These are phyloP conservation scores for Ettlia oleoabundans DNA, from an alignment of 139 green algal genomes.

Conservation along the genomic window DNA sequence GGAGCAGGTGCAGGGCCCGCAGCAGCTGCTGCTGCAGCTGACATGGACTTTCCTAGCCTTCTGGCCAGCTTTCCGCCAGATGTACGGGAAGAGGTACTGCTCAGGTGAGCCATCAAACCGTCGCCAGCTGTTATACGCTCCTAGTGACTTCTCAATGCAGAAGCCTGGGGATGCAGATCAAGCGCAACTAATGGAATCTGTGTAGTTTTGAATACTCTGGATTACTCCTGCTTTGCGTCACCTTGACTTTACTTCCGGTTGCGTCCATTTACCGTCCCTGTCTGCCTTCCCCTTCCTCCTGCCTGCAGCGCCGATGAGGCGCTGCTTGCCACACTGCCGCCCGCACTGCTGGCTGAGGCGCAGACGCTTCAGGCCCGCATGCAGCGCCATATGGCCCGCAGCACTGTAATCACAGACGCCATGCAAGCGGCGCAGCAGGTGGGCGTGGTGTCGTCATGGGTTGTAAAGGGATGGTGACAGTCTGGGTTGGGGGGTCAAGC, in stretches of 20 bases:
- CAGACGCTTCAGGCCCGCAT: slow-evolving; percentile 56
- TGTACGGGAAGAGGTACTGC: slow-evolving; percentile 85
- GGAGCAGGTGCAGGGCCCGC: slow-evolving; percentile 12
- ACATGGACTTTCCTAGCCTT: slow-evolving; percentile 86
- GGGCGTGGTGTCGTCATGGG: too few relatives aligned
- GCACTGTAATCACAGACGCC: slow-evolving; percentile 3
- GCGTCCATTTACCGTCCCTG: not conserved
- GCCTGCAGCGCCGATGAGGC: slow-evolving; percentile 65
- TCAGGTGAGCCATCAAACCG: slow-evolving; percentile 51
- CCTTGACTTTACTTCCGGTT: not conserved
- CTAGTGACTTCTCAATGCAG: too few relatives aligned
- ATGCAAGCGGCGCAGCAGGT: slow-evolving; percentile 34
- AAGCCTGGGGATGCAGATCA: too few relatives aligned
- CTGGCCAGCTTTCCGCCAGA: slow-evolving; percentile 90
- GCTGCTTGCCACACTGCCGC: slow-evolving; percentile 80
- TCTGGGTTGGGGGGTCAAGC: too few relatives aligned
- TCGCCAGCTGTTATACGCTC: too few relatives aligned
- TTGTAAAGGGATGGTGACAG: too few relatives aligned
- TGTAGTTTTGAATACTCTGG: too few relatives aligned
- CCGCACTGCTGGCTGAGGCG: slow-evolving; percentile 82
- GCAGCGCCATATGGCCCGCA: slow-evolving; percentile 19
- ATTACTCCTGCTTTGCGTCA: not conserved
- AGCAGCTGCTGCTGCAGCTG: slow-evolving; percentile 15
- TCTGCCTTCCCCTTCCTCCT: not conserved
- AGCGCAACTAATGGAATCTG: too few relatives aligned